Percentiles rank a stretch among this genome's conserved stretches.
Conservation (phyloP, 768 basidiomycete species). For the Tricholoma furcatifolium region DNA sequence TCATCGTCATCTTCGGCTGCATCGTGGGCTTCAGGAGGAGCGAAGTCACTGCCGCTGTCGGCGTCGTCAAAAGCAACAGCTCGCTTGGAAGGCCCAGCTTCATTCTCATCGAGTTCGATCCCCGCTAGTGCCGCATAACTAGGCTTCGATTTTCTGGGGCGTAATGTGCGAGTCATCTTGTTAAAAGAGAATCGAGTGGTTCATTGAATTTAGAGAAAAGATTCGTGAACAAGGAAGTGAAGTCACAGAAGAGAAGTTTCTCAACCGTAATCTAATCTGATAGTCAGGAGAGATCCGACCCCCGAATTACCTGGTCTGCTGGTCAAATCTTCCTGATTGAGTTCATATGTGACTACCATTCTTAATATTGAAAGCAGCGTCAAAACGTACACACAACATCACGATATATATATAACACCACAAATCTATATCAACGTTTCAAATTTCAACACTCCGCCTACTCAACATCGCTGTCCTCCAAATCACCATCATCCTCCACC, state of each 20-base stretch:
- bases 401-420: background rate
- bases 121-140: conserved; percentile 45
- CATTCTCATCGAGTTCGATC: conserved; percentile 33
- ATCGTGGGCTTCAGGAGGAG: conserved; percentile 31
- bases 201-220: background rate
- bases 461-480: conserved; percentile 3
- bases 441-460: background rate
- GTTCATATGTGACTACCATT: too few relatives aligned
- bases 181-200: background rate
- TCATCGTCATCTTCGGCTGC: conserved; percentile 19
- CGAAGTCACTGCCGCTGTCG: conserved; percentile 56
- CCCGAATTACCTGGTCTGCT: too few relatives aligned
- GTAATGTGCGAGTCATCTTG: conserved; percentile 53
- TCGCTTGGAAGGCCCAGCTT: conserved; percentile 45
- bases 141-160: conserved; percentile 50
- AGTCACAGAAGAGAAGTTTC: too few relatives aligned
- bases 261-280: too few relatives aligned
- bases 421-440: background rate
- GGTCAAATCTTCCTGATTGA: too few relatives aligned
- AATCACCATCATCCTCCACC: background rate
- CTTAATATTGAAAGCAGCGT: too few relatives aligned
- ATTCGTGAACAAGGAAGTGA: too few relatives aligned
- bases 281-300: too few relatives aligned
- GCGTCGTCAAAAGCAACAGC: conserved; percentile 21
- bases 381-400: too few relatives aligned